Evolutionary conservation across 306 rosid genomes (phyloP).

Genomic region (Quercus wislizeni): DNA sequence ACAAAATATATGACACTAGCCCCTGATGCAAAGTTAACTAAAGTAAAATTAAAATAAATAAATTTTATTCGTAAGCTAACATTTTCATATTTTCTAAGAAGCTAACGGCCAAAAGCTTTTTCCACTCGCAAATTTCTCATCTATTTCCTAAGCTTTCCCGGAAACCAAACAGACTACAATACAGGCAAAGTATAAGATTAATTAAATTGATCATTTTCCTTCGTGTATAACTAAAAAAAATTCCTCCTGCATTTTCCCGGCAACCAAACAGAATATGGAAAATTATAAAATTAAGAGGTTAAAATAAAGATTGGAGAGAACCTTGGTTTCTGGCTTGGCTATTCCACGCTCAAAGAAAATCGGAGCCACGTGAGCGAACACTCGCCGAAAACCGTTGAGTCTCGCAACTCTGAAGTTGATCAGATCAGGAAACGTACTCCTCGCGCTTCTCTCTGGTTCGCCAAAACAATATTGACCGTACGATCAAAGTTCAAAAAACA

Average conservation of each 20-base stretch:
- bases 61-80: too few species aligned
- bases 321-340: constrained; percentile 91
- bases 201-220: too few species aligned
- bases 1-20: too few species aligned
- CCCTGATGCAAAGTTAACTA: too few species aligned
- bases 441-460: constrained; percentile 70
- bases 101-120: background rate
- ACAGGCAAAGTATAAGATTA: background rate
- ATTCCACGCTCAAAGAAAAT: constrained; percentile 92
- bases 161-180: background rate
- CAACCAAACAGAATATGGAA: background rate
- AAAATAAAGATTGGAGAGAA: constrained; percentile 14
- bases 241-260: constrained; percentile 1
- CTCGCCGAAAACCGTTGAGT: constrained; percentile 72
- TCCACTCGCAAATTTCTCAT: too few species aligned
- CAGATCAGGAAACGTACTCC: constrained; percentile 88
- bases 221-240: too few species aligned
- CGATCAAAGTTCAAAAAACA: background rate
- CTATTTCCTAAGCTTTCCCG: background rate
- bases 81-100: background rate
- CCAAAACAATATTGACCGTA: background rate
- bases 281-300: background rate
- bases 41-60: too few species aligned
- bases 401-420: constrained; percentile 63
- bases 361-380: constrained; percentile 80